Base-by-base conservation (phyloP, 2,329 filamentous ascomycete genomes). In the Trichoderma cornu-damae region DNA sequence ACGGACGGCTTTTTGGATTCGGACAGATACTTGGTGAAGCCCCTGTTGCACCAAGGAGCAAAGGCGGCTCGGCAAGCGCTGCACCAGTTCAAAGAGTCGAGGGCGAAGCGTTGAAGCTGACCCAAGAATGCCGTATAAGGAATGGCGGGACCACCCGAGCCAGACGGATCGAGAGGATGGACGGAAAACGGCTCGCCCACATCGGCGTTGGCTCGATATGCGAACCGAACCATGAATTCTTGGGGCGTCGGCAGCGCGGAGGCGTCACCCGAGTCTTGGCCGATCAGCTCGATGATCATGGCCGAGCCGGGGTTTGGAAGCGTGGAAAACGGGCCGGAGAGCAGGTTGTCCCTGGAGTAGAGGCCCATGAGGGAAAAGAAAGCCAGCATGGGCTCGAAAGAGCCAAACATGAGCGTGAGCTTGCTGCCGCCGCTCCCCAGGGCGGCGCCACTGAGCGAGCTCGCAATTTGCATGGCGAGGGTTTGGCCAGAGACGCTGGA, bases 261-360 rank as follows among this genome's bases (percentile, higher is more conserved):
- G 20, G 30, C 9, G 42, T 58, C 57, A 4, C 63, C 54, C 3
- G 61, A 42, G 18, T 69, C 58, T 14, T 69, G 61, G 9, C 70
- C 69, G 32, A 76, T 69, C 16, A 85, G 69, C 73, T 96, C 91
- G 67, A 94, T 91, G 0, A 82, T 76, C 79, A 96, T 86, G 38
- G 83, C 80, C 1, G 85, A 86, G 0, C 90, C 90, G 35, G 90
- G 89, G 62, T 86, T 79, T 0, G 88, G 85, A 12, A 84, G 59
- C 2, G 59, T 61, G 3, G 67, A 66, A 52, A 72, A 70, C 62
- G 61, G 67, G 30, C 59, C 66, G 44, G 67, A 75, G 3, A 79
- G 76, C n/a, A 73, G 77, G 66, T 85, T 83, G 51, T 83, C 68
- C 0, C 69, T 65, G 48, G 75, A 75, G 4, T 74, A 73, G 6